Evolutionary conservation across 2,329 filamentous ascomycete species (phyloP).

Genomic region (Sporothrix pallida): DNA sequence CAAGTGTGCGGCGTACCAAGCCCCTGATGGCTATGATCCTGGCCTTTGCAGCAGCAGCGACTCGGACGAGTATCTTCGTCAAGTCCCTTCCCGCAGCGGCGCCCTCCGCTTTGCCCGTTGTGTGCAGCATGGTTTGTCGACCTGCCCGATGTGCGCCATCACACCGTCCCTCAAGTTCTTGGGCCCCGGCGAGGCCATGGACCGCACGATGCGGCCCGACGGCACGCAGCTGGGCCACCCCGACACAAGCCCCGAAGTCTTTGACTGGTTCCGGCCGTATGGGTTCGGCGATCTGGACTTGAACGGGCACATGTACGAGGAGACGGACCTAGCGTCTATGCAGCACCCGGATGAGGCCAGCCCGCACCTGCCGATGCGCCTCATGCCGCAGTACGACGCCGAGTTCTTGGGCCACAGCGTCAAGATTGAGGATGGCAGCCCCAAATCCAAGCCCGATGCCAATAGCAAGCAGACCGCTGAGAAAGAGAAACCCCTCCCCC

Average conservation of each 20-base stretch:
- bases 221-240: background rate
- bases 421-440: too few species aligned
- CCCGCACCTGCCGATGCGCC: background rate
- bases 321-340: background rate
- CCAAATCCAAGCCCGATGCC: too few species aligned
- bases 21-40: too few species aligned
- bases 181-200: conserved; percentile 25
- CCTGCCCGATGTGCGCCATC: conserved; percentile 34
- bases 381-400: conserved; percentile 28
- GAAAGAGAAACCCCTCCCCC: background rate
- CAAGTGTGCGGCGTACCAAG: conserved; percentile 15
- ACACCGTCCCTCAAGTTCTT: conserved; percentile 29
- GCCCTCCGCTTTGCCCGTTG: conserved; percentile 10
- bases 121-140: conserved; percentile 28
- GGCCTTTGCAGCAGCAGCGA: background rate
- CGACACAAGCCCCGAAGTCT: background rate
- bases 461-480: too few species aligned
- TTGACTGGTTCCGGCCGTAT: background rate
- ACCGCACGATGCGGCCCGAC: background rate
- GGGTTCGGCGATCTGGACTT: conserved; percentile 8
- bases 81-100: too few species aligned
- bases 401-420: conserved; percentile 23
- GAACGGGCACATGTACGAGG: background rate
- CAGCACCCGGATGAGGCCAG: conserved; percentile 33
- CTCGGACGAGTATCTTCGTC: background rate